phyloP scores from a whole-genome alignment of 75 land plant genomes.

The Selaginella tamariscina region DNA sequence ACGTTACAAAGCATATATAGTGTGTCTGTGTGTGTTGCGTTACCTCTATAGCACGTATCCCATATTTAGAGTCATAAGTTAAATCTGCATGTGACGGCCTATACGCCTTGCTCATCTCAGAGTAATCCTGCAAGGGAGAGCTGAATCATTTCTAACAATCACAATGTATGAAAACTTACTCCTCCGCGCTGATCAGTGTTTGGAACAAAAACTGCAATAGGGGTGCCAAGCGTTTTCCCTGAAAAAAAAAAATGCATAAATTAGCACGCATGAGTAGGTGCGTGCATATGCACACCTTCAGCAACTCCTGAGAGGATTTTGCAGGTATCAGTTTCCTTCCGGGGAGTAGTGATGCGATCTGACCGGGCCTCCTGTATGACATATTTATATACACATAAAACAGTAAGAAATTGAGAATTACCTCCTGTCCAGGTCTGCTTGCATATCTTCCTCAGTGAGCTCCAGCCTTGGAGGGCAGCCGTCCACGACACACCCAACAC shows the following conservation, averaged over 20 bases:
- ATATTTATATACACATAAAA: neutral
- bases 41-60: slow-evolving; percentile 90
- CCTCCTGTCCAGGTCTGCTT: slow-evolving; percentile 91
- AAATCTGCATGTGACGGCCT: slow-evolving; percentile 99
- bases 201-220: slow-evolving; percentile 75
- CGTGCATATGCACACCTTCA: slow-evolving; percentile 56
- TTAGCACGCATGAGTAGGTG: neutral
- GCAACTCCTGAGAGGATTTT: slow-evolving; percentile 64
- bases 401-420: slow-evolving; percentile 12
- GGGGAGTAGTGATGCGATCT: slow-evolving; percentile 93
- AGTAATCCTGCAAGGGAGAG: slow-evolving; percentile 61
- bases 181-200: slow-evolving; percentile 96
- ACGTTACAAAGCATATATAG: neutral
- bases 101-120: slow-evolving; percentile 84
- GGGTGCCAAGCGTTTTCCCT: slow-evolving; percentile 94
- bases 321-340: slow-evolving; percentile 96
- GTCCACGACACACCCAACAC: slow-evolving; percentile 87
- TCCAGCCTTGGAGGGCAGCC: slow-evolving; percentile 88
- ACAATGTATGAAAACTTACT: slow-evolving; percentile 35
- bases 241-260: neutral
- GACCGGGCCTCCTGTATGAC: slow-evolving; percentile 82
- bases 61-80: slow-evolving; percentile 96
- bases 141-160: neutral
- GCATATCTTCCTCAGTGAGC: slow-evolving; percentile 79
- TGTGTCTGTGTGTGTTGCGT: neutral